These are phyloP conservation scores for Yamagishiella unicocca DNA, from an alignment of 139 green algal species.

Conservation along the genomic window DNA sequence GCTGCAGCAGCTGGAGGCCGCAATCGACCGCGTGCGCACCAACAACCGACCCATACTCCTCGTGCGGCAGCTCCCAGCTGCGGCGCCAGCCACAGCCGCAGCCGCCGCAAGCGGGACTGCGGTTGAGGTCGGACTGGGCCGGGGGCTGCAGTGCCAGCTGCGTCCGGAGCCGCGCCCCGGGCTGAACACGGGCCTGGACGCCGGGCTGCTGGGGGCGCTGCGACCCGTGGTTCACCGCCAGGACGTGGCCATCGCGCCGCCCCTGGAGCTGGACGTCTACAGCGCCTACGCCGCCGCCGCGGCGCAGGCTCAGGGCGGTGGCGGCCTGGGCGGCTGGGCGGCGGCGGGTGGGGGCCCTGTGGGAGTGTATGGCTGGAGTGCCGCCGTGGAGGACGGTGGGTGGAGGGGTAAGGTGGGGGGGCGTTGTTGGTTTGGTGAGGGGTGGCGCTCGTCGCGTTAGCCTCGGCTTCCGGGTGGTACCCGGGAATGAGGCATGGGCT, in stretches of 20 bases:
- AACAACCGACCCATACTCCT: conserved; percentile 68
- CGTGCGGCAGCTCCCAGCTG: conserved; percentile 3
- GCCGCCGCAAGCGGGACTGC: background rate
- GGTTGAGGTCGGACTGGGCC: too few relatives aligned
- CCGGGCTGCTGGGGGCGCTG: conserved; percentile 31
- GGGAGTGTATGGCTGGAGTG: too few relatives aligned
- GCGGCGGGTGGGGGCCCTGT: too few relatives aligned
- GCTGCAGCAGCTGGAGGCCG: conserved; percentile 52
- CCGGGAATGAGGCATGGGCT: too few relatives aligned
- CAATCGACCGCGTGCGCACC: conserved; percentile 58
- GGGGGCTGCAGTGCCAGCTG: background rate
- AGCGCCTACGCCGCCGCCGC: background rate
- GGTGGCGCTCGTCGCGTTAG: too few relatives aligned
- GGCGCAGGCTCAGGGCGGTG: background rate
- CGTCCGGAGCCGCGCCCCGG: conserved; percentile 12
- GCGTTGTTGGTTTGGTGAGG: too few relatives aligned
- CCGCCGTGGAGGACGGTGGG: conserved; percentile 7
- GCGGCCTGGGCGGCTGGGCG: background rate
- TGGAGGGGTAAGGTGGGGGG: background rate
- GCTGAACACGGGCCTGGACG: conserved; percentile 31
- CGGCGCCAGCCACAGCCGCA: background rate
- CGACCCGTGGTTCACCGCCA: conserved; percentile 16
- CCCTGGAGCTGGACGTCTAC: conserved; percentile 34
- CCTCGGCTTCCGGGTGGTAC: too few relatives aligned
- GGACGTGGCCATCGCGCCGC: background rate